phyloP scores from a whole-genome alignment of 208 protist species.

The Tritrichomonas musculus region DNA sequence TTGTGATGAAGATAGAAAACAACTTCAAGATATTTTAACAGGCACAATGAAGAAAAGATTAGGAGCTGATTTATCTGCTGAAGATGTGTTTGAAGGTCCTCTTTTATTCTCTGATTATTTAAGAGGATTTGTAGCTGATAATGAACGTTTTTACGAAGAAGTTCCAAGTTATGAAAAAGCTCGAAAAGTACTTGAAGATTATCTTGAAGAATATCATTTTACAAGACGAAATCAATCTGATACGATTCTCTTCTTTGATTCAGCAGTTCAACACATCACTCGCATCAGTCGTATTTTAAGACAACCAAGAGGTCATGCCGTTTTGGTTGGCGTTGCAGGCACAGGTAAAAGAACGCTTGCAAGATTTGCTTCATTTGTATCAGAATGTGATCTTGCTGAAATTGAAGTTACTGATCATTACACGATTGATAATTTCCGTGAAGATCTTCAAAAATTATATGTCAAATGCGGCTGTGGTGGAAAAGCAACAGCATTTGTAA shows the following conservation, averaged over 20 bases:
- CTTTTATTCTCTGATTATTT: constrained; percentile 36
- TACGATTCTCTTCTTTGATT: constrained; percentile 94
- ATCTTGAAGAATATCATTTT: constrained; percentile 77
- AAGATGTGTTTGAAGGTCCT: neutral
- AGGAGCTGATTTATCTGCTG: neutral
- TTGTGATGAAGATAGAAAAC: constrained; percentile 69
- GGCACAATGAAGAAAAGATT: constrained; percentile 41
- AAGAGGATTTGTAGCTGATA: constrained; percentile 29
- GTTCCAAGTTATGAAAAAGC: constrained; percentile 40
- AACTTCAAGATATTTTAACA: constrained; percentile 62
- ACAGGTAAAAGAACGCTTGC: constrained; percentile 85
- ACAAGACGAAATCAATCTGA: constrained; percentile 70
- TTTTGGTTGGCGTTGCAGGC: constrained; percentile 88
- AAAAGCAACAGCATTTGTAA: constrained; percentile 79
- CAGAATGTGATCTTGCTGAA: constrained; percentile 44
- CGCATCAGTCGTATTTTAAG: constrained; percentile 84
- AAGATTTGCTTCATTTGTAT: constrained; percentile 77
- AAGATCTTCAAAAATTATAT: constrained; percentile 52
- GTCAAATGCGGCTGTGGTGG: constrained; percentile 68
- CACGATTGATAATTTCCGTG: constrained; percentile 62
- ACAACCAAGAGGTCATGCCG: constrained; percentile 79
- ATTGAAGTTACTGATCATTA: constrained; percentile 53
- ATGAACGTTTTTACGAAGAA: constrained; percentile 50
- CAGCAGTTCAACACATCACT: constrained; percentile 81
- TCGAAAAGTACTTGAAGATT: constrained; percentile 55